Evolutionary conservation across 805 yeast species (phyloP).

Genomic region (Cyberlindnera maclurae): DNA sequence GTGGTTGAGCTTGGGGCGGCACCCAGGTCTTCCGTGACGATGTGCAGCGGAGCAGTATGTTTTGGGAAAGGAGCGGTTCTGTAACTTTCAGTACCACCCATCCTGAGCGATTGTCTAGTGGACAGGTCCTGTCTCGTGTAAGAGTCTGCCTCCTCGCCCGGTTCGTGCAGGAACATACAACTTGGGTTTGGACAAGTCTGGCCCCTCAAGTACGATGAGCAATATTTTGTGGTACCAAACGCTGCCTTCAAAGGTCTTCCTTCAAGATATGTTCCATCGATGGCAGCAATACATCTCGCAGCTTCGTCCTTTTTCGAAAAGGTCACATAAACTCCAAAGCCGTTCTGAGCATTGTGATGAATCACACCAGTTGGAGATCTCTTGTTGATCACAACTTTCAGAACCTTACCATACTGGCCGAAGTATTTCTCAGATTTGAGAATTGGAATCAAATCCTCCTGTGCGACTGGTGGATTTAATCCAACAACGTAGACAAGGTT

Average conservation of each 20-base stretch:
- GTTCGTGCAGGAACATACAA: conserved; percentile 98
- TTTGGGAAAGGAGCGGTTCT: conserved; percentile 14
- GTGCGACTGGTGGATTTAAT: conserved; percentile 69
- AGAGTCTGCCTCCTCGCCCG: conserved; percentile 98
- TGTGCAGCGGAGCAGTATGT: conserved; percentile 2
- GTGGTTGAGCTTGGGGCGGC: neutral
- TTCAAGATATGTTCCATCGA: conserved; percentile 88
- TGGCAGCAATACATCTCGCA: conserved; percentile 82
- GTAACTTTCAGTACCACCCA: conserved; percentile 27
- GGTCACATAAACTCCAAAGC: conserved; percentile 93
- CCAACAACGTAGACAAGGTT: conserved; percentile 96
- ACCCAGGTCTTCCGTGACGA: neutral
- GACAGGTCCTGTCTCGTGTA: conserved; percentile 84
- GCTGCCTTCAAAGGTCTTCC: conserved; percentile 90
- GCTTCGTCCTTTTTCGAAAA: conserved; percentile 94
- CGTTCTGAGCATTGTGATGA: conserved; percentile 37
- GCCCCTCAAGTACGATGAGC: conserved; percentile 92
- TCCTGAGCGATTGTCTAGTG: conserved; percentile 62
- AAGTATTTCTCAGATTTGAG: conserved; percentile 87
- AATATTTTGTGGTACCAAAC: conserved; percentile 96
- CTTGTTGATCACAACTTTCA: conserved; percentile 87
- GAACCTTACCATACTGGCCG: conserved; percentile 97
- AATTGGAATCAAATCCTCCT: conserved; percentile 78
- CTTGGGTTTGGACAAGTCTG: conserved; percentile 97
- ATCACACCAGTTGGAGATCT: conserved; percentile 32